Evolutionary conservation across 306 rosid species (phyloP).

Genomic region (Coriaria nepalensis): DNA sequence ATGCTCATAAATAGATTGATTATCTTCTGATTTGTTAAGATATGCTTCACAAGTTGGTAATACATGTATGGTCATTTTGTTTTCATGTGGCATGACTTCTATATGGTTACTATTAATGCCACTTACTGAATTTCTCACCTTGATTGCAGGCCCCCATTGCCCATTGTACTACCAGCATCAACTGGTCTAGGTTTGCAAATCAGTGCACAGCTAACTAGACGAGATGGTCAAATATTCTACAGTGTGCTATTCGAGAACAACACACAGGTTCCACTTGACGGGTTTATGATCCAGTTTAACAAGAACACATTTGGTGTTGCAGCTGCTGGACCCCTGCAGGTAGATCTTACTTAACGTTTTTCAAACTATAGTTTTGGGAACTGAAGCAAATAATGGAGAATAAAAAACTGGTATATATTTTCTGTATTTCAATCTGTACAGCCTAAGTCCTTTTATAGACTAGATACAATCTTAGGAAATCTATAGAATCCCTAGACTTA

Average conservation of each 20-base stretch:
- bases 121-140: conserved; percentile 19
- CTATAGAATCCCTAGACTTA: too few relatives aligned
- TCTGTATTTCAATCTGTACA: too few relatives aligned
- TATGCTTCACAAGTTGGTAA: too few relatives aligned
- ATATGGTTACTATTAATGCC: conserved; percentile 7
- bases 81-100: neutral
- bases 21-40: too few relatives aligned
- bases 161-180: conserved; percentile 61
- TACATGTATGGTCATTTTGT: neutral
- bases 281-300: conserved; percentile 98
- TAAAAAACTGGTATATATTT: too few relatives aligned
- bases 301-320: conserved; percentile 94
- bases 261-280: conserved; percentile 69
- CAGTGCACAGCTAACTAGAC: conserved; percentile 72
- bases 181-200: conserved; percentile 93
- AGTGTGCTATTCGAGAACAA: conserved; percentile 72
- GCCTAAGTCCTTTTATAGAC: too few relatives aligned
- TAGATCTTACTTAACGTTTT: conserved; percentile 13
- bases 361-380: too few relatives aligned
- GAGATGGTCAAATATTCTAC: conserved; percentile 81
- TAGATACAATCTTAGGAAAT: too few relatives aligned
- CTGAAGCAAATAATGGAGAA: too few relatives aligned
- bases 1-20: too few relatives aligned
- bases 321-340: conserved; percentile 87
- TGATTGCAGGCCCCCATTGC: conserved; percentile 69